A percentile compares a stretch with the other conserved stretches of the same genome.
phyloP scores from a whole-genome alignment of 1,284 basidiomycete species.

The Sanghuangporus baumii region DNA sequence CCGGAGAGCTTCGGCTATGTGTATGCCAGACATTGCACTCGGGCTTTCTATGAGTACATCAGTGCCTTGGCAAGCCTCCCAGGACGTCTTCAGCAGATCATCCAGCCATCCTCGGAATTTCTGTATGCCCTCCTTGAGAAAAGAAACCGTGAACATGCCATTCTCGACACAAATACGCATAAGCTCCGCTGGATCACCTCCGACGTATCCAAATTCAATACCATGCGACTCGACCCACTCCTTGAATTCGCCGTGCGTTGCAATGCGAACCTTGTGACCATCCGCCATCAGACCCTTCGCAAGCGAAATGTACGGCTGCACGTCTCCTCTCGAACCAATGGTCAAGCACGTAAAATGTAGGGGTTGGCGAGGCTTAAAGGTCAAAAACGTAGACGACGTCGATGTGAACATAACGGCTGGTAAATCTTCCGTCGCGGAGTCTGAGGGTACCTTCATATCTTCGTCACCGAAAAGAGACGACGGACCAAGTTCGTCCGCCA shows the following conservation, averaged over 20 bases:
- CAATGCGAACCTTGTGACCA: slow-evolving; percentile 81
- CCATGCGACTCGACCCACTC: slow-evolving; percentile 96
- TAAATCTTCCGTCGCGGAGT: slow-evolving; percentile 57
- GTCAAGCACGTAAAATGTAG: slow-evolving; percentile 90
- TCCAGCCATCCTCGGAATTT: slow-evolving; percentile 98
- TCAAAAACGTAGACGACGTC: slow-evolving; percentile 88
- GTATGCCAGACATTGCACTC: slow-evolving; percentile 97
- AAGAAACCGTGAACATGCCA: slow-evolving; percentile 93
- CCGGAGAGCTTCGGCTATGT: slow-evolving; percentile 89
- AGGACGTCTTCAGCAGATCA: slow-evolving; percentile 88
- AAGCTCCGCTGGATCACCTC: slow-evolving; percentile 94
- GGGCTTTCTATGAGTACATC: slow-evolving; percentile 94
- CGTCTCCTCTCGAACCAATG: slow-evolving; percentile 91
- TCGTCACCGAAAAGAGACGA: slow-evolving; percentile 34
- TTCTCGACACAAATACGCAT: slow-evolving; percentile 95
- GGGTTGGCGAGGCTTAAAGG: slow-evolving; percentile 84
- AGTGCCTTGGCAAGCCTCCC: slow-evolving; percentile 92
- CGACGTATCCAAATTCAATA: slow-evolving; percentile 90
- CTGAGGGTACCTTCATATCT: slow-evolving; percentile 39
- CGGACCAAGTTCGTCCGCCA: slow-evolving; percentile 68
- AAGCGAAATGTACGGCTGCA: slow-evolving; percentile 92
- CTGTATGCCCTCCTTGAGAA: slow-evolving; percentile 83
- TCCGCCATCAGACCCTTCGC: slow-evolving; percentile 90
- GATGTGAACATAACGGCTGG: slow-evolving; percentile 93
- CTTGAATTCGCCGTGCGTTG: slow-evolving; percentile 91